Conservation (phyloP, 1,139 yeast genomes). For the Candida freyschussii region DNA sequence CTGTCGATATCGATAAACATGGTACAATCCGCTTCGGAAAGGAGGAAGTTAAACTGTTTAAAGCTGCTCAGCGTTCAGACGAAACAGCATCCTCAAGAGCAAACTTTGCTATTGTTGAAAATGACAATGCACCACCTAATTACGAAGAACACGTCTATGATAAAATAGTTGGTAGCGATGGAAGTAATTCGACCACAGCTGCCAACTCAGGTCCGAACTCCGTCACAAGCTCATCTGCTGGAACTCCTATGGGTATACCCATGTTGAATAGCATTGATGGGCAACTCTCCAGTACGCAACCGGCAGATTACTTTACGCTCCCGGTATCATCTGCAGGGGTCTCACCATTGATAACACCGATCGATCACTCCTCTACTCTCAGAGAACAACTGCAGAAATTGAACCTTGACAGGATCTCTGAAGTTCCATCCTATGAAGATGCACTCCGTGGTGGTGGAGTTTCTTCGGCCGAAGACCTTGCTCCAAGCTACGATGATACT, state of each 20-base stretch:
- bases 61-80: constrained; percentile 11
- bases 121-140: constrained; percentile 65
- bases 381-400: constrained; percentile 18
- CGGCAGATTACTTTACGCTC: constrained; percentile 8
- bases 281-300: no score
- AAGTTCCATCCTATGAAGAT: constrained; percentile 36
- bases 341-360: constrained; percentile 8
- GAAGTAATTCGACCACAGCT: constrained; percentile 4
- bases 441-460: constrained; percentile 32
- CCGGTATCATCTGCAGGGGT: not conserved
- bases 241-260: constrained; percentile 7
- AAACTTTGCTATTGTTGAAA: not conserved
- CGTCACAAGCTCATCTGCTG: no score
- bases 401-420: constrained; percentile 28
- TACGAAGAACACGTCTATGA: constrained; percentile 75
- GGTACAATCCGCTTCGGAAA: constrained; percentile 44
- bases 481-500: constrained; percentile 29
- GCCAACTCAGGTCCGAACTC: constrained; percentile 6
- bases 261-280: not conserved
- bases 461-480: constrained; percentile 27
- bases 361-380: constrained; percentile 5
- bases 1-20: constrained; percentile 44
- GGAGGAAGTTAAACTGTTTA: constrained; percentile 32
- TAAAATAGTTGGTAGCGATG: constrained; percentile 27
- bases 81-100: constrained; percentile 25